Conservation (phyloP, 2,329 filamentous ascomycete genomes). For the Curvularia sp. region DNA sequence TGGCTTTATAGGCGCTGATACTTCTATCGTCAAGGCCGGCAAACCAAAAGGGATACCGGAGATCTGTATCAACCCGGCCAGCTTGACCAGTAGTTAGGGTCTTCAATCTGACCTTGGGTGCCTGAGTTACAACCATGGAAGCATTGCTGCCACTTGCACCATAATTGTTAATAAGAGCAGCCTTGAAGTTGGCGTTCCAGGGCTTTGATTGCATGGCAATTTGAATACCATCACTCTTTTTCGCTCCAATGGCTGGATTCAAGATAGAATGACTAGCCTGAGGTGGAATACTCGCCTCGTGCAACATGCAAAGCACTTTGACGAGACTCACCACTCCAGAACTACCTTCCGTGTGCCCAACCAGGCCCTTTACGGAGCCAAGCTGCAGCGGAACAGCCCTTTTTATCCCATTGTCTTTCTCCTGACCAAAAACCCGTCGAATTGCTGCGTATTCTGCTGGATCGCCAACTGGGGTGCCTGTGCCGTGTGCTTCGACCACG, state of each 20-base stretch:
- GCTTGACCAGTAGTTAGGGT: too few relatives aligned
- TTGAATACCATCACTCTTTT: constrained; percentile 19
- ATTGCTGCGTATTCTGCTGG: not conserved
- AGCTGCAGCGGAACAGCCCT: not conserved
- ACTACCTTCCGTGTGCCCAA: constrained; percentile 22
- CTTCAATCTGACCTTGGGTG: not conserved
- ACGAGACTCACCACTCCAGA: constrained; percentile 33
- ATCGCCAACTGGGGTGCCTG: not conserved
- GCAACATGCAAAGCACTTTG: constrained; percentile 41
- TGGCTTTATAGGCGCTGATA: not conserved
- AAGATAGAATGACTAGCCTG: constrained; percentile 26
- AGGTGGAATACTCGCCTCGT: constrained; percentile 28
- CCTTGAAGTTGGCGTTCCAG: constrained; percentile 19
- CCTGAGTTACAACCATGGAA: constrained; percentile 19
- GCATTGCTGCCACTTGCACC: constrained; percentile 35
- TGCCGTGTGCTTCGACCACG: not conserved
- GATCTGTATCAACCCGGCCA: not conserved
- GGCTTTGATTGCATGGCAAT: constrained; percentile 11
- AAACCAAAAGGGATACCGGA: constrained; percentile 11
- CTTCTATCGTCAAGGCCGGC: not conserved
- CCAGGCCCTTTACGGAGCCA: not conserved
- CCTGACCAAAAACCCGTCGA: not conserved
- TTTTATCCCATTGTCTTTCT: not conserved
- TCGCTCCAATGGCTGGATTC: constrained; percentile 27
- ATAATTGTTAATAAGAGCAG: constrained; percentile 34